Evolutionary conservation across 2,329 filamentous ascomycete species (phyloP).

Genomic region (Verticillium nubilum): DNA sequence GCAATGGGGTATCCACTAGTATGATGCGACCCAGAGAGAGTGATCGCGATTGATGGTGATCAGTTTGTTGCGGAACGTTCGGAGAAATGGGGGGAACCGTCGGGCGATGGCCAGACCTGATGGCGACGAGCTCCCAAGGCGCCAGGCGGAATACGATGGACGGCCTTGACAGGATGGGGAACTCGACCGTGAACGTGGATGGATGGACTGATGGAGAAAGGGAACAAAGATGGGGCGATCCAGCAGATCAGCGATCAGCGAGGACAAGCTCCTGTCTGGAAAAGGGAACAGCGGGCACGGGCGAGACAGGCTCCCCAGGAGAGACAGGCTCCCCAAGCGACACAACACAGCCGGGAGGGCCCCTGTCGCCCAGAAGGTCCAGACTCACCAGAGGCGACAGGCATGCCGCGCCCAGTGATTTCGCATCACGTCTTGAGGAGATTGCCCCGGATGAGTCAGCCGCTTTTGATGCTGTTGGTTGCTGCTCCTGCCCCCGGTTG

Average conservation of each 20-base stretch:
- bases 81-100: not conserved
- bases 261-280: not conserved
- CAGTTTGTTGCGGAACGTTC: not conserved
- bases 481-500: too few relatives aligned
- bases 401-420: not conserved
- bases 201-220: too few relatives aligned
- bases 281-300: not conserved
- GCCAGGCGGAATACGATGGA: not conserved
- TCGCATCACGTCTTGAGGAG: not conserved
- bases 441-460: not conserved
- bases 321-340: not conserved
- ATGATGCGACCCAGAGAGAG: not conserved
- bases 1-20: too few relatives aligned
- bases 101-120: not conserved
- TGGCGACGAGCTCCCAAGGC: not conserved
- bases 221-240: not conserved
- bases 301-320: not conserved
- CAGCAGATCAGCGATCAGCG: not conserved
- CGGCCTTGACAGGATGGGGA: not conserved
- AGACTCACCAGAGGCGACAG: not conserved
- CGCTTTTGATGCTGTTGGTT: not conserved
- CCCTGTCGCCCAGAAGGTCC: conserved; percentile 1
- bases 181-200: not conserved
- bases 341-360: not conserved
- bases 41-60: not conserved